These are phyloP conservation scores for Grifola frondosa DNA, from an alignment of 1,284 basidiomycete genomes.

Conservation along the genomic window DNA sequence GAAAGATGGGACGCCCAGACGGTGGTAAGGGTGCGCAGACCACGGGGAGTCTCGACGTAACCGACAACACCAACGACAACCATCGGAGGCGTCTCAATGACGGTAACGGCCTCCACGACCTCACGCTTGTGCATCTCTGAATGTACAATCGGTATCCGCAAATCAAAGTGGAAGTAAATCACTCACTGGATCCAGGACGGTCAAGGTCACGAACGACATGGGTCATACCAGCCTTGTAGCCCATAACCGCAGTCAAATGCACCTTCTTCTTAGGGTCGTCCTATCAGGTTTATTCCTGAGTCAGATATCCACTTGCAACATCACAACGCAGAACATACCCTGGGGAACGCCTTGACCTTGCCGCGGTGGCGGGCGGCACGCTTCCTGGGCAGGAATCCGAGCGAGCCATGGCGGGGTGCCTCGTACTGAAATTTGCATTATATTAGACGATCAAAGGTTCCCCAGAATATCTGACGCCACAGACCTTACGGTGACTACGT, in stretches of 20 bases:
- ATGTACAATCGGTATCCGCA: slow-evolving; percentile 8
- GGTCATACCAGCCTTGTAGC: slow-evolving; percentile 99
- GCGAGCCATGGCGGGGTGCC: slow-evolving; percentile 92
- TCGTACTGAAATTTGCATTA: slow-evolving; percentile 66
- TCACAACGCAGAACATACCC: slow-evolving; percentile 48
- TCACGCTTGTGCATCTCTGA: slow-evolving; percentile 99
- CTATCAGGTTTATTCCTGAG: slow-evolving; percentile 41
- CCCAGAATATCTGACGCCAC: slow-evolving; percentile 17
- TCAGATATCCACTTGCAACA: not conserved
- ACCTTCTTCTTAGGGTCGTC: slow-evolving; percentile 99
- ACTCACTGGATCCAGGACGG: slow-evolving; percentile 95
- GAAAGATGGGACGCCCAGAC: slow-evolving; percentile 85
- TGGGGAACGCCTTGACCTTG: slow-evolving; percentile 98
- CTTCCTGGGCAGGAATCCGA: slow-evolving; percentile 94
- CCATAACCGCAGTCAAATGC: slow-evolving; percentile 97
- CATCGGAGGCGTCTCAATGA: slow-evolving; percentile 97
- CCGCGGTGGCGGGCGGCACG: slow-evolving; percentile 94
- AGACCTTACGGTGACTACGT: slow-evolving; percentile 43
- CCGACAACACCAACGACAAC: slow-evolving; percentile 98
- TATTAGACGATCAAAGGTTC: slow-evolving; percentile 14
- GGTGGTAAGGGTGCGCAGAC: slow-evolving; percentile 85
- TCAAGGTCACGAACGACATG: slow-evolving; percentile 99
- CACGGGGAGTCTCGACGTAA: slow-evolving; percentile 99
- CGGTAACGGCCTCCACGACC: slow-evolving; percentile 96
- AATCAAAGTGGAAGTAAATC: slow-evolving; percentile 11